Conservation (phyloP, 768 basidiomycete genomes). For the Phaffia australis region DNA sequence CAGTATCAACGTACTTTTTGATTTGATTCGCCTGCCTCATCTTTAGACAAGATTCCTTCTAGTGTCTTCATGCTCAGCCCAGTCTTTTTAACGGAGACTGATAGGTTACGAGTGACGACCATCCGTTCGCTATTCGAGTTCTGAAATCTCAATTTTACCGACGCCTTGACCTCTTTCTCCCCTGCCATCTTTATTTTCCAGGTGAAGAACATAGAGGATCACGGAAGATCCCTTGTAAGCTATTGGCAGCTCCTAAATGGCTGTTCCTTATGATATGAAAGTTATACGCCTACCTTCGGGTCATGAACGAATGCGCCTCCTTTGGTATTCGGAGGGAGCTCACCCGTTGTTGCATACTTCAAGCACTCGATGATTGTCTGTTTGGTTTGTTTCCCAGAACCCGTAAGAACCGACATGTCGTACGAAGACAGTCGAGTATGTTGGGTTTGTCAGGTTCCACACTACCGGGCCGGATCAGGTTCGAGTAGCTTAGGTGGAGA, state of each 20-base stretch:
- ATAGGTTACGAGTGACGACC: conserved; percentile 79
- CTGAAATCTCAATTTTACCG: conserved; percentile 86
- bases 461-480: not conserved
- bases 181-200: conserved; percentile 61
- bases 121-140: conserved; percentile 82
- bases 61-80: conserved; percentile 94
- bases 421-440: not conserved
- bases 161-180: conserved; percentile 97
- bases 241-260: not conserved
- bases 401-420: not conserved
- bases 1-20: conserved; percentile 54
- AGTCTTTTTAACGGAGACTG: conserved; percentile 86
- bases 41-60: conserved; percentile 73
- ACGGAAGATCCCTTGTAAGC: not conserved
- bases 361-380: conserved; percentile 95
- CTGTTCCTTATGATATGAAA: not conserved
- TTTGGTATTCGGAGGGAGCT: conserved; percentile 92
- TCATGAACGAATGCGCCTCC: conserved; percentile 99
- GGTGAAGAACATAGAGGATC: not conserved
- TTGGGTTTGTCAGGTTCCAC: not conserved
- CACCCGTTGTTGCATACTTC: conserved; percentile 97
- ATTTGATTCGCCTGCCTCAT: conserved; percentile 54
- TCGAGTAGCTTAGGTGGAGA: conserved; percentile 1
- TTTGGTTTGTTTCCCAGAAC: not conserved
- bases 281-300: conserved; percentile 51